Conservation (phyloP, 1,284 basidiomycete genomes). For the Papiliotrema fonsecae region DNA sequence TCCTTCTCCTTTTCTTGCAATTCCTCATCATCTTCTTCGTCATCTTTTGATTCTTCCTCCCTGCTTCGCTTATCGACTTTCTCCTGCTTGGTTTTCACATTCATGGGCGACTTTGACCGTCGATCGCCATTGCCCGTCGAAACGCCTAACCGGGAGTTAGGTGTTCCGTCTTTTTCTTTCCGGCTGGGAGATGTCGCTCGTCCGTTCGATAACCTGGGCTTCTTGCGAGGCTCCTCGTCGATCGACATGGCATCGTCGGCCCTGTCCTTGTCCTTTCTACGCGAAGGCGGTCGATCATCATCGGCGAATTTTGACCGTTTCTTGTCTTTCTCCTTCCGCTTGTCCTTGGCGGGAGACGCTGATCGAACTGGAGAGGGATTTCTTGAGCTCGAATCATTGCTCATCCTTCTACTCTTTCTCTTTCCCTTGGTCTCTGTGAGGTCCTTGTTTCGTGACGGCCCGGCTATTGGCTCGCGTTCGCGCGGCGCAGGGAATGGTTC, state of each 20-base stretch:
- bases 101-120: slow-evolving; percentile 2
- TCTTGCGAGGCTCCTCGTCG: background rate
- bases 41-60: slow-evolving; percentile 3
- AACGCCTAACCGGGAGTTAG: background rate
- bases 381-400: slow-evolving; percentile 6
- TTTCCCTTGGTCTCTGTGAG: slow-evolving; percentile 5
- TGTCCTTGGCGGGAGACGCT: background rate
- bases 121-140: background rate
- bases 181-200: background rate
- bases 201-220: background rate
- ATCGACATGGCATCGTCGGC: slow-evolving; percentile 6
- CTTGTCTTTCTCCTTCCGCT: slow-evolving; percentile 6
- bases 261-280: slow-evolving; percentile 2
- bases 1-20: slow-evolving; percentile 6
- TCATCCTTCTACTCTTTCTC: slow-evolving; percentile 30
- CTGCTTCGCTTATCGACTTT: background rate
- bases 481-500: slow-evolving; percentile 29
- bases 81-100: background rate
- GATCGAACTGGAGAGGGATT: background rate
- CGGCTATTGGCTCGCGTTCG: slow-evolving; percentile 8
- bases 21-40: slow-evolving; percentile 8
- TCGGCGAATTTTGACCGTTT: background rate
- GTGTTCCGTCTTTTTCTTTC: background rate
- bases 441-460: slow-evolving; percentile 10
- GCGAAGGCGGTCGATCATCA: background rate